Conservation (phyloP, 192 early-diverging fungal genomes). For the Backusella morwellensis region DNA sequence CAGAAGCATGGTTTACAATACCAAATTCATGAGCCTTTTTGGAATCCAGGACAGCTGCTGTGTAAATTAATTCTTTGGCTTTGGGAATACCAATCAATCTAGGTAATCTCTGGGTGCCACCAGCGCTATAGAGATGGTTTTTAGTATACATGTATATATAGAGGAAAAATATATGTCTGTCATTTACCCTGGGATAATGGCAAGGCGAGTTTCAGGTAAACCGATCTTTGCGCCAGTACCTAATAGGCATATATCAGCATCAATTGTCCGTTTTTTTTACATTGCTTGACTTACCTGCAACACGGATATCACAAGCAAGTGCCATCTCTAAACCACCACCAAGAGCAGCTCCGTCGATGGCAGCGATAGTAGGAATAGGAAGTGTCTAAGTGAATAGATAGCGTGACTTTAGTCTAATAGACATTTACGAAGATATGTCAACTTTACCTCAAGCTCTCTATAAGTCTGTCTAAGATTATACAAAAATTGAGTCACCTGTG, state of each 20-base stretch:
- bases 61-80: slow-evolving; percentile 95
- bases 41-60: slow-evolving; percentile 67
- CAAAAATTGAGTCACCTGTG: slow-evolving; percentile 83
- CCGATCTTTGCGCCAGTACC: slow-evolving; percentile 74
- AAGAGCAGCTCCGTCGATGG: slow-evolving; percentile 89
- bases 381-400: slow-evolving; percentile 51
- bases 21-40: slow-evolving; percentile 62
- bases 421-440: background rate
- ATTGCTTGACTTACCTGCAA: slow-evolving; percentile 60
- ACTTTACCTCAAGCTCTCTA: slow-evolving; percentile 70
- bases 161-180: background rate
- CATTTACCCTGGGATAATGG: slow-evolving; percentile 89
- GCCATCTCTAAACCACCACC: slow-evolving; percentile 94
- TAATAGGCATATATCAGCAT: background rate
- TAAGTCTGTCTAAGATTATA: slow-evolving; percentile 73
- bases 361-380: slow-evolving; percentile 92
- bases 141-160: background rate
- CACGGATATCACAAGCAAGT: slow-evolving; percentile 83
- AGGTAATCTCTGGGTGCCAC: slow-evolving; percentile 91
- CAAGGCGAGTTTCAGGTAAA: slow-evolving; percentile 88
- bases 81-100: slow-evolving; percentile 81
- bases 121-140: slow-evolving; percentile 57
- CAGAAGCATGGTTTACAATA: slow-evolving; percentile 78
- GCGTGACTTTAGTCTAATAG: background rate
- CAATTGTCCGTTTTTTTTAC: background rate